phyloP scores from a whole-genome alignment of 1,284 basidiomycete genomes.

The Schizophyllum commune region DNA sequence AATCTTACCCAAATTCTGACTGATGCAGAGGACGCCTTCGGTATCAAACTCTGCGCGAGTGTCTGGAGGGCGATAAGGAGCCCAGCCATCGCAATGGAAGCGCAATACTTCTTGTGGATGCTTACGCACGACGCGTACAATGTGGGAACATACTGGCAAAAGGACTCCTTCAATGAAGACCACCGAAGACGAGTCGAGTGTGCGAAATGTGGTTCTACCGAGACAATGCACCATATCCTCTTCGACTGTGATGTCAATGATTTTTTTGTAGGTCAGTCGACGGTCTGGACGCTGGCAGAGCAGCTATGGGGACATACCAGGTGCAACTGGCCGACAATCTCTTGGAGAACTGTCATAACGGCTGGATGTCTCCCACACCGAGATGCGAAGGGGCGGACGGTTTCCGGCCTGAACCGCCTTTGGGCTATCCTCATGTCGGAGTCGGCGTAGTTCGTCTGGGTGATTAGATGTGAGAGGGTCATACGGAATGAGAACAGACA shows the following conservation, averaged over 20 bases:
- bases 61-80: constrained; percentile 8
- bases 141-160: constrained; percentile 4
- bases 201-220: background rate
- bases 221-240: constrained; percentile 15
- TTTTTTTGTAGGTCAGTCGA: background rate
- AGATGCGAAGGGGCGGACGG: background rate
- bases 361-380: constrained; percentile 5
- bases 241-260: constrained; percentile 6
- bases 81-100: constrained; percentile 2
- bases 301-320: constrained; percentile 11
- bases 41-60: background rate
- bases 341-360: constrained; percentile 4
- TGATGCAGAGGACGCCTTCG: background rate
- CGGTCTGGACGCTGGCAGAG: constrained; percentile 12
- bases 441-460: constrained; percentile 19
- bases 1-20: background rate
- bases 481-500: constrained; percentile 8
- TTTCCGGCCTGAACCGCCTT: constrained; percentile 7
- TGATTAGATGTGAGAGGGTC: constrained; percentile 16
- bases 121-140: background rate
- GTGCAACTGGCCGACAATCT: background rate
- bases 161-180: background rate
- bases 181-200: background rate
- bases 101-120: constrained; percentile 3
- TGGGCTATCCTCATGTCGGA: constrained; percentile 17